phyloP scores from a whole-genome alignment of 108 stramenopile species.

The Cyclotella baltica region DNA sequence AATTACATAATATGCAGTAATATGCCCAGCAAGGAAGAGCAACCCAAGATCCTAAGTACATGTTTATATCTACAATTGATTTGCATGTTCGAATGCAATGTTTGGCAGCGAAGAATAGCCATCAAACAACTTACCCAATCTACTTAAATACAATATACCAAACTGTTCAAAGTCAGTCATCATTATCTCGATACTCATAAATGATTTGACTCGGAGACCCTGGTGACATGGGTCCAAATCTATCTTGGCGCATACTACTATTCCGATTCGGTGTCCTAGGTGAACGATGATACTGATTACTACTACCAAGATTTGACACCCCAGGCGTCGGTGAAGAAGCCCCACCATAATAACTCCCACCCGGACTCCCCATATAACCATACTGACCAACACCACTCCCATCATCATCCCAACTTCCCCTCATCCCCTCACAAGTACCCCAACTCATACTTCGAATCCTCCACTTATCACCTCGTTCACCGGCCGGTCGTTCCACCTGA shows the following conservation, averaged over 20 bases:
- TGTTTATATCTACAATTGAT: too few species aligned
- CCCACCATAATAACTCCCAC: constrained; percentile 9
- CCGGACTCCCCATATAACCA: neutral
- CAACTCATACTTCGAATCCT: constrained; percentile 75
- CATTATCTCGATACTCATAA: constrained; percentile 44
- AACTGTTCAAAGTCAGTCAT: neutral
- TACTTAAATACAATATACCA: neutral
- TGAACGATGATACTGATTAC: constrained; percentile 12
- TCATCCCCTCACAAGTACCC: constrained; percentile 59
- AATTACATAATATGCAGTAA: too few species aligned
- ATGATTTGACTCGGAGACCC: constrained; percentile 45
- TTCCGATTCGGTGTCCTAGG: constrained; percentile 2
- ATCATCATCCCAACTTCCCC: constrained; percentile 16
- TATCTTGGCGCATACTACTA: neutral
- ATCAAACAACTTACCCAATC: neutral
- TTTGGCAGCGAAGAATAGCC: neutral
- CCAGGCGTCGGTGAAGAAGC: constrained; percentile 9
- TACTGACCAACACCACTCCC: constrained; percentile 21
- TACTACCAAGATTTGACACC: neutral
- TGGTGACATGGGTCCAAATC: constrained; percentile 32
- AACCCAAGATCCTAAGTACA: too few species aligned
- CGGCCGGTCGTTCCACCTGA: constrained; percentile 69
- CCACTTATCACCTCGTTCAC: constrained; percentile 80
- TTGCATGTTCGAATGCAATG: too few species aligned
- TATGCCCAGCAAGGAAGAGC: too few species aligned